Conservation (phyloP, 257 asterid genomes). For the Buddleja alternifolia region DNA sequence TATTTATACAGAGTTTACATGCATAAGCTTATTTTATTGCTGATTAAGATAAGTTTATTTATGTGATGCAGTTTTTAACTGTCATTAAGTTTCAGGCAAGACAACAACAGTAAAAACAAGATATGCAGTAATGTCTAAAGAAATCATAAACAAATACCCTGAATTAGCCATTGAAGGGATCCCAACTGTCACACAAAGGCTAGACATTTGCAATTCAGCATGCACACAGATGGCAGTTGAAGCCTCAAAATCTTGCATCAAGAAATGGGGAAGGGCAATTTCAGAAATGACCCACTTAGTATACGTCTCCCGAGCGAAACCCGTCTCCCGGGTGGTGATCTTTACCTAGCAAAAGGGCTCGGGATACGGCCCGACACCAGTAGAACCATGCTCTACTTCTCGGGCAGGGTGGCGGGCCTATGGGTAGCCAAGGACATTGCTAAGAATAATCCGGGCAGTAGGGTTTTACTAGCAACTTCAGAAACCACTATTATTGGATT, state of each 20-base stretch:
- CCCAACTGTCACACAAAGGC: conserved; percentile 77
- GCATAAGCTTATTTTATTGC: too few species aligned
- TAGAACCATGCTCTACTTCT: conserved; percentile 78
- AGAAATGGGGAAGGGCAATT: conserved; percentile 69
- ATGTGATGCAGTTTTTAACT: too few species aligned
- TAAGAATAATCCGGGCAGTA: conserved; percentile 88
- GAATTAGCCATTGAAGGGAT: conserved; percentile 82
- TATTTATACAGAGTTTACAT: too few species aligned
- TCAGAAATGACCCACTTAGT: conserved; percentile 87
- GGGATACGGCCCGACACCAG: conserved; percentile 69
- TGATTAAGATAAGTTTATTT: too few species aligned
- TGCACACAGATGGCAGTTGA: conserved; percentile 92
- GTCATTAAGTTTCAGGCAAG: conserved; percentile 85
- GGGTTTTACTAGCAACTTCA: conserved; percentile 82
- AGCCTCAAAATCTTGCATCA: conserved; percentile 77
- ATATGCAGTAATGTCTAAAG: conserved; percentile 95
- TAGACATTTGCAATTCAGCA: conserved; percentile 85
- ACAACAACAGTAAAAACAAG: conserved; percentile 93
- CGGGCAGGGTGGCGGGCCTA: conserved; percentile 97
- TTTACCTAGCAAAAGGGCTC: conserved; percentile 86
- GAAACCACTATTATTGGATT: conserved; percentile 94
- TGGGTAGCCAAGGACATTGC: conserved; percentile 93
- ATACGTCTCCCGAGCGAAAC: conserved; percentile 94
- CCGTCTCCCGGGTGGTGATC: conserved; percentile 94
- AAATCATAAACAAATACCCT: conserved; percentile 78